Conservation (phyloP, 495 filamentous ascomycete species). For the Xylaria curta region DNA sequence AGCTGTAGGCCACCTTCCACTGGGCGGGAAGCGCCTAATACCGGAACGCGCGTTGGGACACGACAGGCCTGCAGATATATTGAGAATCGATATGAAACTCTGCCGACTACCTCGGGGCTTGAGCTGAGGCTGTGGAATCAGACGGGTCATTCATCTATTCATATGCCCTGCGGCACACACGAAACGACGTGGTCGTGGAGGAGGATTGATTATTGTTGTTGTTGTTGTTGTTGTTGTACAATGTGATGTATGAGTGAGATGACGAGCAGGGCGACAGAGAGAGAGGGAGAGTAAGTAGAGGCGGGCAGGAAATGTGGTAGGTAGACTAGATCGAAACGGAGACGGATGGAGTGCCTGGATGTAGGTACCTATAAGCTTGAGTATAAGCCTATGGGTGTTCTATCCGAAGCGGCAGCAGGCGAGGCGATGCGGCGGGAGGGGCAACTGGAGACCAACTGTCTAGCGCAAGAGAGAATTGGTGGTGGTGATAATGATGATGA, state of each 20-base stretch:
- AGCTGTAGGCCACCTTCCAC: slow-evolving; percentile 16
- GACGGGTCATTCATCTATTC: slow-evolving; percentile 7
- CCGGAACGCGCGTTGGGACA: slow-evolving; percentile 17
- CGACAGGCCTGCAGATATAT: slow-evolving; percentile 15
- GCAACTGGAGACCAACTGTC: slow-evolving; percentile 16
- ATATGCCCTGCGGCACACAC: slow-evolving; percentile 1
- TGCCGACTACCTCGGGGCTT: slow-evolving; percentile 13
- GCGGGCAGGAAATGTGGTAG: neutral
- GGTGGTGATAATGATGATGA: slow-evolving; percentile 24
- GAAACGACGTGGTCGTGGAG: neutral
- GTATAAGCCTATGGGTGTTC: slow-evolving; percentile 9
- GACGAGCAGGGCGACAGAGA: neutral
- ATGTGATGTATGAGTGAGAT: neutral
- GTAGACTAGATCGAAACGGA: neutral
- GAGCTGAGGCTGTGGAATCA: slow-evolving; percentile 6
- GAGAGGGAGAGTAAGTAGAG: neutral
- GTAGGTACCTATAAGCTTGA: neutral
- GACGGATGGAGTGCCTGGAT: neutral
- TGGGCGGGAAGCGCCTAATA: slow-evolving; percentile 27
- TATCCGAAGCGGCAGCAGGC: slow-evolving; percentile 19
- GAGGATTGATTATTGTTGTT: slow-evolving; percentile 16
- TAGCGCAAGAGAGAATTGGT: slow-evolving; percentile 9
- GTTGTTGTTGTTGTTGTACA: slow-evolving; percentile 18
- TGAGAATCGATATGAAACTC: neutral
- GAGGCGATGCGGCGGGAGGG: slow-evolving; percentile 23